Conservation (phyloP, 169 alveolate genomes). For the Cyclospora cayetanensis region DNA sequence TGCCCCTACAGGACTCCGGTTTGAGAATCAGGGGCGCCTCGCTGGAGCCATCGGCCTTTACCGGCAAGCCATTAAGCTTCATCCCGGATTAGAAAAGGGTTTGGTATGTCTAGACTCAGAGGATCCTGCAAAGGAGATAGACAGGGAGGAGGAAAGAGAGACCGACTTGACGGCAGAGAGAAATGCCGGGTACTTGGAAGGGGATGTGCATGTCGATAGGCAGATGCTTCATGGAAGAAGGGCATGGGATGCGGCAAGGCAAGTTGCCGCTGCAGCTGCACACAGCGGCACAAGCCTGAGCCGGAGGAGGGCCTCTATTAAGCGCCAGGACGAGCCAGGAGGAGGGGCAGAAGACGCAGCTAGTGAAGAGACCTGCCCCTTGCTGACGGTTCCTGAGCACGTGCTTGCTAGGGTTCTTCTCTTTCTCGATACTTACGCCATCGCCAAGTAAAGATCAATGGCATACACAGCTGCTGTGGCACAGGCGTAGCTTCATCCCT, state of each 20-base stretch:
- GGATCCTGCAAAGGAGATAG: background rate
- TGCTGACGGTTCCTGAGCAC: background rate
- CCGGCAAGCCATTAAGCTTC: conserved; percentile 37
- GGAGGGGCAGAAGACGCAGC: background rate
- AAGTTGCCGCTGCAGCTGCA: background rate
- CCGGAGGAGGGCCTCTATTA: background rate
- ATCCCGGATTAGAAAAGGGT: conserved; percentile 30
- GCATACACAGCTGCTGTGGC: no score
- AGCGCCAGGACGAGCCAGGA: background rate
- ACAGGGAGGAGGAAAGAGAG: background rate
- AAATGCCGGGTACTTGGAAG: background rate
- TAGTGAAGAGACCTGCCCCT: background rate
- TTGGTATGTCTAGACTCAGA: background rate
- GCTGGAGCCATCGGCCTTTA: conserved; percentile 49
- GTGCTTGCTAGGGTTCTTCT: background rate
- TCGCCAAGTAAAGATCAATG: background rate
- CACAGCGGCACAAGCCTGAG: background rate
- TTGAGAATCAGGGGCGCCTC: conserved; percentile 2
- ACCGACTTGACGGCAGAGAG: background rate
- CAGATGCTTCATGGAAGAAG: background rate
- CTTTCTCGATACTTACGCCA: background rate
- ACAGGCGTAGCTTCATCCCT: no score
- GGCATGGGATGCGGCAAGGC: background rate
- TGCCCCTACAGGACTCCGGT: conserved; percentile 27
- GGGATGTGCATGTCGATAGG: background rate